A percentile compares a stretch with the other conserved stretches of the same genome.
These are phyloP conservation scores for Grosmannia huntii DNA, from an alignment of 2,329 filamentous ascomycete genomes.

Conservation along the genomic window DNA sequence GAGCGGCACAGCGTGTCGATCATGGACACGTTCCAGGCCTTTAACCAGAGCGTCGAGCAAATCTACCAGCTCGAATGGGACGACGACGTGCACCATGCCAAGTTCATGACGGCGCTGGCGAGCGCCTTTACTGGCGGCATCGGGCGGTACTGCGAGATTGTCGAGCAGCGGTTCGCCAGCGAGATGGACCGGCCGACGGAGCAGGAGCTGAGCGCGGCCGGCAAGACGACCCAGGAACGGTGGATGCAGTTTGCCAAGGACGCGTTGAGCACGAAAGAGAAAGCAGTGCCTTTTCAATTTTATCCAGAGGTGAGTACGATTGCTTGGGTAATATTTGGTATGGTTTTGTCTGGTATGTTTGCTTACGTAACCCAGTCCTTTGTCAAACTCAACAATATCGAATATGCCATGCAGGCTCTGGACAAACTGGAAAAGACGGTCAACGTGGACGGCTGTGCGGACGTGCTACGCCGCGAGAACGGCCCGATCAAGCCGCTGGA, in stretches of 20 bases:
- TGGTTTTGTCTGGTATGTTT: neutral
- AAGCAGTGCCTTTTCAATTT: slow-evolving; percentile 93
- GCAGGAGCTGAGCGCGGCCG: slow-evolving; percentile 67
- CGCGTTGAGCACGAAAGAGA: slow-evolving; percentile 82
- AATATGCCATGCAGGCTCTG: slow-evolving; percentile 83
- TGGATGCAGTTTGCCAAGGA: slow-evolving; percentile 91
- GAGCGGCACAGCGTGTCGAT: slow-evolving; percentile 87
- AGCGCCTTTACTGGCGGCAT: slow-evolving; percentile 76
- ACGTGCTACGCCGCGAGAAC: slow-evolving; percentile 61
- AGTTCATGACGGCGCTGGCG: slow-evolving; percentile 90
- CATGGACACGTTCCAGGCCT: slow-evolving; percentile 85
- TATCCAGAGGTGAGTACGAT: slow-evolving; percentile 60
- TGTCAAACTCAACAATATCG: slow-evolving; percentile 95
- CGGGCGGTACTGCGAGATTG: slow-evolving; percentile 77
- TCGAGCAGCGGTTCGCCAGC: slow-evolving; percentile 72
- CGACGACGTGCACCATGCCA: slow-evolving; percentile 83
- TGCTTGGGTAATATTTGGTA: no score
- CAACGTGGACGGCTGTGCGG: slow-evolving; percentile 83
- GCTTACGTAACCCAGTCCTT: slow-evolving; percentile 51
- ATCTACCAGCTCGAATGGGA: slow-evolving; percentile 82
- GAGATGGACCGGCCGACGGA: slow-evolving; percentile 91
- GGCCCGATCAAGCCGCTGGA: slow-evolving; percentile 52
- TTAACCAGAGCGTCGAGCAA: slow-evolving; percentile 83
- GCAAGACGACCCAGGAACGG: slow-evolving; percentile 77
- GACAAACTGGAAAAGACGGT: slow-evolving; percentile 82